Base-by-base conservation (phyloP, 2,329 filamentous ascomycete species). In the Alternaria sp. region DNA sequence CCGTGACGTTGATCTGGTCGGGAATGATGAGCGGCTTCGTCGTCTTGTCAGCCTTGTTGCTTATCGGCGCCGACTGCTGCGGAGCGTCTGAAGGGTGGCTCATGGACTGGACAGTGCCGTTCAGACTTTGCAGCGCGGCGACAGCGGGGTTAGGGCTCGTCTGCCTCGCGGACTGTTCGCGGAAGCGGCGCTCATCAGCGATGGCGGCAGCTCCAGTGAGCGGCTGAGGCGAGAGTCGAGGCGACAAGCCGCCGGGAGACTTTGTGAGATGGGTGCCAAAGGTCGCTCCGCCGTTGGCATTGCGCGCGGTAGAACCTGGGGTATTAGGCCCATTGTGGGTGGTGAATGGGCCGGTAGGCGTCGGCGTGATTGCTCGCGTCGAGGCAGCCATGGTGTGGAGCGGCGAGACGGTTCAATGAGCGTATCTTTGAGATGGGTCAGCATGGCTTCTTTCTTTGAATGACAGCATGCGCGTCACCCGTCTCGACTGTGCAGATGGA, bases 1-100 rank as follows among this genome's bases (percentile, higher is more conserved):
- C 74, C 15, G 77, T 78, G 57, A 79, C 73, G 28, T 69, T 72
- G 43, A 61, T 67, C 45, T 76, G 71, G 32, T 86, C 83, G 21
- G 84, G 81, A 10, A 87, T 83, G 28, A 82, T 81, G 61, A 86
- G 82, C 51, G 82, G 80, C 70, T 85, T 83, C 6, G 82, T 81
- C 6, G 79, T 81, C 66, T 82, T 81, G 25, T 81, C 81, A 66
- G 86, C 71, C 10, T 85, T 81, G 55, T 86, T 83, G 68, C 83
- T 85, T 57, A 85, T 75, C 26, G 83, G 81, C 25, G 82, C 70
- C n/a, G 79, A 76, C 13, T 77, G 74, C 26, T 82, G 81, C 30
- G 82, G 71, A 26, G 69, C 82, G 72, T 84, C 82, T 28, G 78
- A 77, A 19, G 79, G 72, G 61, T 74, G 83, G 61, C 55, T 59